Conservation (phyloP, 2,329 filamentous ascomycete genomes). For the Claviceps sp. region DNA sequence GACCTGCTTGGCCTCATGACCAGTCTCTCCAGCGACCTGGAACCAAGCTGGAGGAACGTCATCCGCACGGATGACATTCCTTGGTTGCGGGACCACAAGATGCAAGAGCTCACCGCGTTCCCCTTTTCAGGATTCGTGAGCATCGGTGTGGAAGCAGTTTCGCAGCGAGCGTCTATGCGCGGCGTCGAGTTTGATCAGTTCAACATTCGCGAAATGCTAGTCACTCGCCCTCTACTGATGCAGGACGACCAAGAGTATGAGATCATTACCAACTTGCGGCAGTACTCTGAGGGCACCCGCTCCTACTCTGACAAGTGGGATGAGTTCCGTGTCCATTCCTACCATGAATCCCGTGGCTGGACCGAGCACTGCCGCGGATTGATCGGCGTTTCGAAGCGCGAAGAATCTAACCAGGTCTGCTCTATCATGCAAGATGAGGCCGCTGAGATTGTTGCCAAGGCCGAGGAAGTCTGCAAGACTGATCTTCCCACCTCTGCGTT, state of each 20-base stretch:
- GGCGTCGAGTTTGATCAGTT: constrained; percentile 6
- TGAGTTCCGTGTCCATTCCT: constrained; percentile 44
- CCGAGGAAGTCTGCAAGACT: constrained; percentile 12
- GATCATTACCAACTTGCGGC: constrained; percentile 12
- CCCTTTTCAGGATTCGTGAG: constrained; percentile 39
- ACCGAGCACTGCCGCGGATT: constrained; percentile 45
- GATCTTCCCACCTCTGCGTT: constrained; percentile 1
- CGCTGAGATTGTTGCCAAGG: constrained; percentile 2
- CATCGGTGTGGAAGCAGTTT: constrained; percentile 35
- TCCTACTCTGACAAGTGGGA: constrained; percentile 33
- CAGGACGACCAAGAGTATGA: constrained; percentile 13
- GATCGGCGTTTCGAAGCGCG: constrained; percentile 22
- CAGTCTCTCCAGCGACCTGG: constrained; percentile 30
- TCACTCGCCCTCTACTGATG: constrained; percentile 3
- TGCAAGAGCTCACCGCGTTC: constrained; percentile 43
- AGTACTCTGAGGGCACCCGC: constrained; percentile 16
- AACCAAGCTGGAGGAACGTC: constrained; percentile 36
- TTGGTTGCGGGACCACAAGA: constrained; percentile 44
- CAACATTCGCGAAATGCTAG: constrained; percentile 3
- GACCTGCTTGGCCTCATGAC: constrained; percentile 33
- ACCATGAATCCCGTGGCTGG: constrained; percentile 38
- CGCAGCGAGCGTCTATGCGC: constrained; percentile 19
- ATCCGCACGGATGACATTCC: constrained; percentile 35
- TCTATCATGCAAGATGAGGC: neutral
- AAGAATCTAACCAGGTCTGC: neutral